Conservation (phyloP, 345 rosid species). For the Sonneratia alba region DNA sequence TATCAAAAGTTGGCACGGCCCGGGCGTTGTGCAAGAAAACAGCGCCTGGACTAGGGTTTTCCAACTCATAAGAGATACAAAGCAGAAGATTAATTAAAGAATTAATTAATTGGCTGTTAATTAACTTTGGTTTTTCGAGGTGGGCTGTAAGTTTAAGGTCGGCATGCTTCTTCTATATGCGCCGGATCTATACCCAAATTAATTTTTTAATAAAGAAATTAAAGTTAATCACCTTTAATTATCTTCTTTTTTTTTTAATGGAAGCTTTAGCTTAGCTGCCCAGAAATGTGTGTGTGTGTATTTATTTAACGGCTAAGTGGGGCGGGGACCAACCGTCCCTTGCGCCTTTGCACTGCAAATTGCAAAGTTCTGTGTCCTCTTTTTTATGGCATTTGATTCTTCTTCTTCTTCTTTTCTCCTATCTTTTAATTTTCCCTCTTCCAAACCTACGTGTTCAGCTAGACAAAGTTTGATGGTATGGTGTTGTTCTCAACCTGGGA, state of each 20-base stretch:
- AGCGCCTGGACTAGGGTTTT: too few species aligned
- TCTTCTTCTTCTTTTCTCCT: too few species aligned
- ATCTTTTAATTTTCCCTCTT: too few species aligned
- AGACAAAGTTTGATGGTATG: too few species aligned
- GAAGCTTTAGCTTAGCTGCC: neutral
- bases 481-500: too few species aligned
- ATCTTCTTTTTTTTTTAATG: neutral
- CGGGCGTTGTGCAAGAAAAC: too few species aligned
- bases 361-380: neutral
- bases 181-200: neutral
- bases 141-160: neutral
- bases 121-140: neutral
- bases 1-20: too few species aligned
- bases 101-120: neutral
- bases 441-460: too few species aligned
- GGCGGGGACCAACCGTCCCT: conserved; percentile 3
- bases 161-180: conserved; percentile 1
- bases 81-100: neutral
- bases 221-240: neutral
- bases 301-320: conserved; percentile 1
- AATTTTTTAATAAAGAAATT: neutral
- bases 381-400: neutral
- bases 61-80: too few species aligned
- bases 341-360: neutral
- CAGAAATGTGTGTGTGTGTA: neutral